These are phyloP conservation scores for Moesziomyces globuligerus DNA, from an alignment of 1,284 basidiomycete species.

Conservation along the genomic window DNA sequence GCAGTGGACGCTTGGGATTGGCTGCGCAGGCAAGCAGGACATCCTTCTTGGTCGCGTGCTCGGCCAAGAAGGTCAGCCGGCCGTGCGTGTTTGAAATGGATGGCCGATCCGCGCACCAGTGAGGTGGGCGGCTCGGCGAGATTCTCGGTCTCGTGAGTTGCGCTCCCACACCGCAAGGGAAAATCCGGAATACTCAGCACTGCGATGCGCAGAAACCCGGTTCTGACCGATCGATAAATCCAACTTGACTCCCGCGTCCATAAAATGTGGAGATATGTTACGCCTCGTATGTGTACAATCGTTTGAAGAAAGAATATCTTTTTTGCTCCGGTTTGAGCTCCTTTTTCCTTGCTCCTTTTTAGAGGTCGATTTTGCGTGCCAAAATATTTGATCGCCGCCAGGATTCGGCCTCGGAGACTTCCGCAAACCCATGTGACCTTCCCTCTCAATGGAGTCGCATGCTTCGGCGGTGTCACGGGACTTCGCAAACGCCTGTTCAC, in stretches of 20 bases:
- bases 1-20: too few relatives aligned
- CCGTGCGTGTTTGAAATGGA: too few relatives aligned
- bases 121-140: constrained; percentile 10
- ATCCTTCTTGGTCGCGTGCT: too few relatives aligned
- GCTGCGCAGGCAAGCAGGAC: too few relatives aligned
- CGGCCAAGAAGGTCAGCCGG: too few relatives aligned
- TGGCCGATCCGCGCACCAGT: not conserved
- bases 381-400: too few relatives aligned
- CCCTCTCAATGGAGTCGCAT: not conserved
- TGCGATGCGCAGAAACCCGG: constrained; percentile 12
- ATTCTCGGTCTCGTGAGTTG: constrained; percentile 17
- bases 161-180: not conserved
- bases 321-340: too few relatives aligned
- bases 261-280: too few relatives aligned
- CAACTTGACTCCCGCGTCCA: too few relatives aligned
- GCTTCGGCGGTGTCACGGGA: constrained; percentile 1
- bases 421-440: not conserved
- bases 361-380: too few relatives aligned
- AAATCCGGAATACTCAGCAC: not conserved
- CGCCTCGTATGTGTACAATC: too few relatives aligned
- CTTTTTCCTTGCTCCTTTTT: constrained; percentile 5
- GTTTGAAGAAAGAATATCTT: too few relatives aligned
- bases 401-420: constrained; percentile 3
- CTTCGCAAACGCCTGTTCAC: not conserved
- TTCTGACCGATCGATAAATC: constrained; percentile 47